phyloP scores from a whole-genome alignment of 805 yeast species.

The Debaryomyces prosopidis region DNA sequence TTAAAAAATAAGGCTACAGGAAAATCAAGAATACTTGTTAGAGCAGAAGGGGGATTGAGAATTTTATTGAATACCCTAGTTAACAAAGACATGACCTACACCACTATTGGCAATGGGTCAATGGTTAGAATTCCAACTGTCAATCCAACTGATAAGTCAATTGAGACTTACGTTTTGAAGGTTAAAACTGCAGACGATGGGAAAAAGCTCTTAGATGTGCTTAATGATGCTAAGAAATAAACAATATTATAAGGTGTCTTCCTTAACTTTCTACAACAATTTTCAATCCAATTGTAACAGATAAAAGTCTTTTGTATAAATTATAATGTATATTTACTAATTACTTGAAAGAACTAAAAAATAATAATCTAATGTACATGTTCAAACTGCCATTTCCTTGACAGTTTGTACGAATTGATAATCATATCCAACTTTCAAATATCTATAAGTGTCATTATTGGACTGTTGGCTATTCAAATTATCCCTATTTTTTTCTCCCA shows the following conservation, averaged over 20 bases:
- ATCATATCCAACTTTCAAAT: slow-evolving; percentile 51
- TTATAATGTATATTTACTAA: neutral
- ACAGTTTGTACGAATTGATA: slow-evolving; percentile 48
- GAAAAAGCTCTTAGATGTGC: slow-evolving; percentile 41
- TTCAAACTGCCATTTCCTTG: slow-evolving; percentile 17
- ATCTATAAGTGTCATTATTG: slow-evolving; percentile 16
- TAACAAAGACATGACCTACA: slow-evolving; percentile 57
- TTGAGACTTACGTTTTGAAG: slow-evolving; percentile 68
- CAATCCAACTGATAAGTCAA: slow-evolving; percentile 47
- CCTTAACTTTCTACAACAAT: no score
- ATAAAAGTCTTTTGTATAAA: neutral
- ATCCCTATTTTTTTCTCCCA: slow-evolving; percentile 16
- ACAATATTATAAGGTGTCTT: neutral
- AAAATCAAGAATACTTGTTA: slow-evolving; percentile 70
- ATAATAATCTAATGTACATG: neutral
- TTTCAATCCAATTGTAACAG: neutral
- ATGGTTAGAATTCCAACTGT: slow-evolving; percentile 68
- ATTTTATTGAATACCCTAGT: slow-evolving; percentile 71
- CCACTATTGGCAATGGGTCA: slow-evolving; percentile 62
- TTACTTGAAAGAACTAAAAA: neutral
- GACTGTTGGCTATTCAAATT: neutral
- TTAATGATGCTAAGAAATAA: slow-evolving; percentile 27
- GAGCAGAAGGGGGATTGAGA: slow-evolving; percentile 88
- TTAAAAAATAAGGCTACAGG: slow-evolving; percentile 58
- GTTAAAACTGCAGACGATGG: slow-evolving; percentile 81